Percentiles rank a stretch among this genome's conserved stretches.
These are phyloP conservation scores for Kazachstania martiniae DNA, from an alignment of 805 yeast genomes.

Conservation along the genomic window DNA sequence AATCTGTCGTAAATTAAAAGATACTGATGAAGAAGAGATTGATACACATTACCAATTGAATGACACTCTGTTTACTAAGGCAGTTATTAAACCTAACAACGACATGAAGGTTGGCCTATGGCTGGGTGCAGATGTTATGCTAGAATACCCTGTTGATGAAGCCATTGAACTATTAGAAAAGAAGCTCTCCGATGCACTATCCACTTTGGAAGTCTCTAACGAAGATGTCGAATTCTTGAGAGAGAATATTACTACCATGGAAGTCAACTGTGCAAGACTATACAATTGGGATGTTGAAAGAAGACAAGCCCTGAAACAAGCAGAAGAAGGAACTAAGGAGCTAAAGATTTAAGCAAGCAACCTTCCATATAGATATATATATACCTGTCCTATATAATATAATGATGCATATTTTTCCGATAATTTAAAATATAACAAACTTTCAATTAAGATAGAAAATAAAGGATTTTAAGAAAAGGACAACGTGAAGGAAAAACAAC, in stretches of 20 bases:
- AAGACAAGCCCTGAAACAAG: conserved; percentile 39
- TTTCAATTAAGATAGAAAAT: not conserved
- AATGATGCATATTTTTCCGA: too few species aligned
- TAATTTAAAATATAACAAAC: not conserved
- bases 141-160: conserved; percentile 85
- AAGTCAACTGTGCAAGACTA: conserved; percentile 89
- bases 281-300: conserved; percentile 83
- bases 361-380: too few species aligned
- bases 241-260: conserved; percentile 94
- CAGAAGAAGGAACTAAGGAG: conserved; percentile 32
- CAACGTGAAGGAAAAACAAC: too few species aligned
- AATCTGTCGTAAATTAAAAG: conserved; percentile 43
- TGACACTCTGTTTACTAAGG: conserved; percentile 84
- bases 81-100: conserved; percentile 51
- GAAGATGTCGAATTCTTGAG: conserved; percentile 85
- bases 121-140: conserved; percentile 98
- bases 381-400: too few species aligned
- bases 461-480: not conserved
- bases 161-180: conserved; percentile 60
- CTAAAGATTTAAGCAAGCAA: conserved; percentile 19
- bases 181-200: conserved; percentile 53
- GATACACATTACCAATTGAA: conserved; percentile 83
- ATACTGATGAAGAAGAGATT: conserved; percentile 31
- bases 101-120: conserved; percentile 60
- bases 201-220: conserved; percentile 47